Evolutionary conservation across 192 early-diverging fungal species (phyloP).

Genomic region (Spinellus fusiger): DNA sequence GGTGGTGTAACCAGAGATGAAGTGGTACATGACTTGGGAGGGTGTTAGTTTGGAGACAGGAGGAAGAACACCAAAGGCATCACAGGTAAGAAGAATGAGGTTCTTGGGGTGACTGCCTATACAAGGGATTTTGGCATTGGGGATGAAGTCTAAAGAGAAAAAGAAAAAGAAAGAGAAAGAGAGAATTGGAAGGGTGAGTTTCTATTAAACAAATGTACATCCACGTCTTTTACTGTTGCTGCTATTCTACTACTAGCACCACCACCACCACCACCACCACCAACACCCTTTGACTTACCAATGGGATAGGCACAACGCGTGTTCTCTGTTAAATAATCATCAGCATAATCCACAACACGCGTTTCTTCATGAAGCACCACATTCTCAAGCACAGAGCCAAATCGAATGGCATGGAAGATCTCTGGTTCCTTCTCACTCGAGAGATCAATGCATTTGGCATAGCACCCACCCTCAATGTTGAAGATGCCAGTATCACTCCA

Average conservation of each 20-base stretch:
- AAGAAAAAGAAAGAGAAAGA: not conserved
- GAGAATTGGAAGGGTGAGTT: too few species aligned
- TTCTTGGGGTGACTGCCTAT: constrained; percentile 85
- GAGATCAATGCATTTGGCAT: constrained; percentile 93
- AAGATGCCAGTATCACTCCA: constrained; percentile 94
- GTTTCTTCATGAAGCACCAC: constrained; percentile 74
- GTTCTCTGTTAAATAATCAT: constrained; percentile 85
- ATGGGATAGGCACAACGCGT: constrained; percentile 95
- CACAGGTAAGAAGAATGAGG: constrained; percentile 93
- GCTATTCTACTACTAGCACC: not conserved
- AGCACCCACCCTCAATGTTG: constrained; percentile 99
- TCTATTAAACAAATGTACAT: too few species aligned
- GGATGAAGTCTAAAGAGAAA: constrained; percentile 54
- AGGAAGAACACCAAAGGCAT: constrained; percentile 92
- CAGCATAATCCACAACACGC: constrained; percentile 73
- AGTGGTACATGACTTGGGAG: constrained; percentile 91
- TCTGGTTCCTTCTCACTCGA: constrained; percentile 96
- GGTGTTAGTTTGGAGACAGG: constrained; percentile 85
- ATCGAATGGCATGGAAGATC: constrained; percentile 92
- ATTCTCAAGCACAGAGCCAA: constrained; percentile 89
- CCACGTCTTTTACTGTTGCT: too few species aligned
- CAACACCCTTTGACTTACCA: constrained; percentile 12
- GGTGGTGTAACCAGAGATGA: constrained; percentile 94
- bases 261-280: not conserved
- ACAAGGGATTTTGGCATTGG: constrained; percentile 91